A percentile compares a stretch with the other conserved stretches of the same genome.
phyloP scores from a whole-genome alignment of 176 grass and related monocot species.

The Oropetium thomaeum region DNA sequence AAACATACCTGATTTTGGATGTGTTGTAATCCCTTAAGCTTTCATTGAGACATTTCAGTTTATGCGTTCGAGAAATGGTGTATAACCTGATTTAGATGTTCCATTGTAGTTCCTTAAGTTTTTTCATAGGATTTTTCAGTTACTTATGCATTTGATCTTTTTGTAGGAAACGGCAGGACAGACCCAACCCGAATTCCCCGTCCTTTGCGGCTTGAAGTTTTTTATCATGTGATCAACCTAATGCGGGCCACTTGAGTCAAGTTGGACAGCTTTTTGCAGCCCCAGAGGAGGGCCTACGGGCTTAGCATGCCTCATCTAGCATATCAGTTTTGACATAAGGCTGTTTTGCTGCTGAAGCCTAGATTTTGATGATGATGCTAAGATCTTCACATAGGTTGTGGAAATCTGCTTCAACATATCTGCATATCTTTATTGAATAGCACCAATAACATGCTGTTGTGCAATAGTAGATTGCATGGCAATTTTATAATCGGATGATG shows the following conservation, averaged over 20 bases:
- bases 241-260: slow-evolving; percentile 2
- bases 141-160: slow-evolving; percentile 31
- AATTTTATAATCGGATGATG: not conserved
- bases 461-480: slow-evolving; percentile 21
- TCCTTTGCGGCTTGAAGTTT: slow-evolving; percentile 33
- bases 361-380: not conserved
- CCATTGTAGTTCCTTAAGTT: not conserved
- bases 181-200: slow-evolving; percentile 21
- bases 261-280: slow-evolving; percentile 6
- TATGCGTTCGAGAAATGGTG: not conserved
- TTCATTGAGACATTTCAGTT: not conserved
- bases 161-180: slow-evolving; percentile 50
- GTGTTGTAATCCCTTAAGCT: not conserved
- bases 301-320: not conserved
- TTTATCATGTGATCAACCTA: not conserved
- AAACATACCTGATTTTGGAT: not conserved
- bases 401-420: slow-evolving; percentile 8
- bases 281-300: not conserved
- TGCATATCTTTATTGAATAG: not conserved
- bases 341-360: not conserved
- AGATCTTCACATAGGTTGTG: not conserved
- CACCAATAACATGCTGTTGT: slow-evolving; percentile 5
- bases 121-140: slow-evolving; percentile 23
- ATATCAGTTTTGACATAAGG: slow-evolving; percentile 8
- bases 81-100: slow-evolving; percentile 1